Evolutionary conservation across 441 rosid genomes (phyloP), one percentile per base, ranked within the genome.

Genomic region (Theobroma grandiflorum): DNA sequence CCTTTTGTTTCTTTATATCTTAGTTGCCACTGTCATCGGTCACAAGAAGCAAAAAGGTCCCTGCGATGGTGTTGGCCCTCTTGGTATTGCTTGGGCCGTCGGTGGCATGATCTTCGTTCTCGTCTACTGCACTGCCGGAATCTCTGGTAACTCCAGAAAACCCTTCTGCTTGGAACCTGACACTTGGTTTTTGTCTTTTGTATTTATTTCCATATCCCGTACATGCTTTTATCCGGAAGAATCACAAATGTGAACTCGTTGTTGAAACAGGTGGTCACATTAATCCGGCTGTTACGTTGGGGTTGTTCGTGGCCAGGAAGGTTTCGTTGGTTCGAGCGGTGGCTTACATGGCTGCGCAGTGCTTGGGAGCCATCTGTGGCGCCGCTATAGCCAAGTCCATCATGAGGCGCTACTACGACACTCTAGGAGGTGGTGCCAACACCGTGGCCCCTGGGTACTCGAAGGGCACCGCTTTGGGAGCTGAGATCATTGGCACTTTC

Each of bases 51-150:
- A 78, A 67, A 43, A 81, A 12, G 80, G 72, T 47, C 42, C 45
- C 9, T 84, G 85, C 18, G 84, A 84, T 11, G 86, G 88, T 10
- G 88, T 86, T 80, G 88, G 88, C 26, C 84, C 84, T 58, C 70
- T 86, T 0, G 88, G 88, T 35, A 82, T 86, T 12, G 86, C 88
- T 74, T 86, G 87, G 85, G 86, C 86, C 50, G 82, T 80, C 26
- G 88, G 88, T 38, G 88, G 85, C 62, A 86, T 80, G 87, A 86
- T 86, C 72, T 85, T 85, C 49, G 80, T 85, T 38, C 88, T 84
- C 22, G 86, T 86, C 80, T 86, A 83, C 83, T 86, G 88, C 84
- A 86, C 87, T 59, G 83, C 86, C 71, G 88, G 88, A 75, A 84
- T 86, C 82, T 86, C 88, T 64, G 87, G 88, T 86, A 31, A 22